Conservation (phyloP, 352 stramenopile genomes). For the Phytophthora palmivora region DNA sequence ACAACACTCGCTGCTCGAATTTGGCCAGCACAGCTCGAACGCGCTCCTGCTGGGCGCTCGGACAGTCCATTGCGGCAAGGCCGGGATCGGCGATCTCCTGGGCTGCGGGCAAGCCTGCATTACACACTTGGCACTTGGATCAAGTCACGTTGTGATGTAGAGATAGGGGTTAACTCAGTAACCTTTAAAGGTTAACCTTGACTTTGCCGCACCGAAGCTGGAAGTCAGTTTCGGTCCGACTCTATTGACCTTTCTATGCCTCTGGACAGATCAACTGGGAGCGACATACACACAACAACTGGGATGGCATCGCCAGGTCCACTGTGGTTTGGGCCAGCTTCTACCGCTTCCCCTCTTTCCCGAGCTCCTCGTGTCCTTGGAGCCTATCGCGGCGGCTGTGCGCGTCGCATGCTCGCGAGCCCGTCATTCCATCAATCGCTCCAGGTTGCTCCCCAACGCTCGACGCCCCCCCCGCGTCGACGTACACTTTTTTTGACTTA, state of each 20-base stretch:
- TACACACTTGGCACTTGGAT: too few relatives aligned
- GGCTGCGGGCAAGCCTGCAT: too few relatives aligned
- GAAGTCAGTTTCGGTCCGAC: conserved; percentile 18
- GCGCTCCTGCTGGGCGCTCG: conserved; percentile 19
- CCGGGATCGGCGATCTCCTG: conserved; percentile 27
- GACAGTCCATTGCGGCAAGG: conserved; percentile 14
- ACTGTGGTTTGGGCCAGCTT: too few relatives aligned
- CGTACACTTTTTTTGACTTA: conserved; percentile 35
- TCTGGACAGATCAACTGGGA: too few relatives aligned
- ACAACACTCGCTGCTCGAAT: neutral
- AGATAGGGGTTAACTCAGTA: too few relatives aligned
- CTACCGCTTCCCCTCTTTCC: too few relatives aligned
- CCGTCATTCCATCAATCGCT: conserved; percentile 41
- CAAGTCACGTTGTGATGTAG: too few relatives aligned
- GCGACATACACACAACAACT: conserved; percentile 18
- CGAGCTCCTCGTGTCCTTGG: conserved; percentile 11
- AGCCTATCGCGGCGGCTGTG: conserved; percentile 18
- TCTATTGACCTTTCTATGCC: neutral
- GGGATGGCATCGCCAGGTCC: too few relatives aligned
- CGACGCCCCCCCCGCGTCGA: conserved; percentile 19
- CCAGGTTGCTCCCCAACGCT: conserved; percentile 35
- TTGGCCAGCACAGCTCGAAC: conserved; percentile 9
- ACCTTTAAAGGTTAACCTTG: too few relatives aligned
- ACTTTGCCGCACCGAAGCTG: conserved; percentile 2
- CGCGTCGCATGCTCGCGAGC: conserved; percentile 19